Base-by-base conservation (phyloP, 1,284 basidiomycete species). In the Cutaneotrichosporon dermatis region DNA sequence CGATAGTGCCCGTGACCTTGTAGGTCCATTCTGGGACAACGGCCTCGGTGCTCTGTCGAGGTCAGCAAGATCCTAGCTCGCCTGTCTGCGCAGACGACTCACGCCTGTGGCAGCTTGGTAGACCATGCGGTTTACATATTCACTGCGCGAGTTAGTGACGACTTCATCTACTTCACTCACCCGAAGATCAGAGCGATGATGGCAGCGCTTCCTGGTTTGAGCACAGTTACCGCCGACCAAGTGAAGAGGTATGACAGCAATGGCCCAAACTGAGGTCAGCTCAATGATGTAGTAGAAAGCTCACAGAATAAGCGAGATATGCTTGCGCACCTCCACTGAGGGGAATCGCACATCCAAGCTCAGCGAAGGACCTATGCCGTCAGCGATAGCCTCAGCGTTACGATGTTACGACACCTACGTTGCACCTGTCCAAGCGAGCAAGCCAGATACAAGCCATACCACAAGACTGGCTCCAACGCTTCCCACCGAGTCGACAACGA, bases 351-450 rank as follows among this genome's bases (percentile, higher is more conserved):
- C 80, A 78, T 1, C 80, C 81, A 4, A 96, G 81, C 77, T 95
- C 90, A 7, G 91, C 90, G 73, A 88, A 94, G 66, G 88, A 91
- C 73, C 89, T 91, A 25, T 25, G 44, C 16, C n/a, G 55, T 50
- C 15, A 49, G 44, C 10, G 8, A 3, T 11, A 15, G 3, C 36
- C 11, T 35, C 25, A 25, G 25, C 25, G 25, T 25, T 25, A 25
- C 25, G 25, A 34, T 12, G 10, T n/a, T 1, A 13, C 34, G 54
- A 5, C 8, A 46, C 72, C 59, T 58, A 76, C 73, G 74, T 76
- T 0, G 91, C 92, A 4, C 93, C 93, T 4, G 93, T 95, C 93
- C 93, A 96, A 2, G 85, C 90, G 10, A 97, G 79, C 10, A 92
- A 59, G 4, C 92, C 92, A 57, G 88, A 87, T 4, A 83, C 79